phyloP scores from a whole-genome alignment of 2,329 filamentous ascomycete genomes.

The Lanzia echinophila region DNA sequence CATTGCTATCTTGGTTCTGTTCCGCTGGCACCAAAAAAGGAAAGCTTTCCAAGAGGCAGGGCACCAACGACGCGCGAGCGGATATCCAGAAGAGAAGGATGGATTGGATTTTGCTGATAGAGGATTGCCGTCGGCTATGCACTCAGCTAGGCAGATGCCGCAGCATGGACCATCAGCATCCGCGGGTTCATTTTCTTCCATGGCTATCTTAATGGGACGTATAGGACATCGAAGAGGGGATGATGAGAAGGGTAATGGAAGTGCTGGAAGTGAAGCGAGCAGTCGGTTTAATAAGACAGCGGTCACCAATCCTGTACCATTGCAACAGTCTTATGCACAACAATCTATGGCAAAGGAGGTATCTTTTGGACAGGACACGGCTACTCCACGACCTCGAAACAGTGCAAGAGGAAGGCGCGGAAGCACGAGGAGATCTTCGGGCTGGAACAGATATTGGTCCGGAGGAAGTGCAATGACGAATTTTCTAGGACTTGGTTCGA shows the following conservation, averaged over 20 bases:
- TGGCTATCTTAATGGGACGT: conserved; percentile 61
- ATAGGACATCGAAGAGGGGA: conserved; percentile 40
- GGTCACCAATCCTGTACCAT: conserved; percentile 56
- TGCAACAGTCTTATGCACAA: conserved; percentile 27
- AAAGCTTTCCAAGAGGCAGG: conserved; percentile 44
- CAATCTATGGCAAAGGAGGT: conserved; percentile 12
- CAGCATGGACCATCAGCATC: conserved; percentile 47
- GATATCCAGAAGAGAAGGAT: conserved; percentile 51
- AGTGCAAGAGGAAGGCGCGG: conserved; percentile 19
- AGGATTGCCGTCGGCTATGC: conserved; percentile 33
- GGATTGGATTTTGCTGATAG: conserved; percentile 42
- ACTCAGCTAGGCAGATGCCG: conserved; percentile 29
- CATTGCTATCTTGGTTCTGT: conserved; percentile 55
- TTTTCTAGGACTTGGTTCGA: conserved; percentile 52
- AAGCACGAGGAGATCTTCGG: conserved; percentile 55
- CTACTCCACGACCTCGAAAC: conserved; percentile 15
- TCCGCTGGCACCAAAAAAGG: conserved; percentile 55
- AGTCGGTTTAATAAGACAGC: conserved; percentile 51
- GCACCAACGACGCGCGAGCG: conserved; percentile 39
- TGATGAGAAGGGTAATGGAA: conserved; percentile 43
- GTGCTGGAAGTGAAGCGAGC: conserved; percentile 50
- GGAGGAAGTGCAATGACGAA: conserved; percentile 59
- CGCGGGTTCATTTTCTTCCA: conserved; percentile 52
- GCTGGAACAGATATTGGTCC: conserved; percentile 74
- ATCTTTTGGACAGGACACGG: conserved; percentile 31